These are phyloP conservation scores for Protea cynaroides DNA, from an alignment of 164 flowering plant genomes.

Conservation along the genomic window DNA sequence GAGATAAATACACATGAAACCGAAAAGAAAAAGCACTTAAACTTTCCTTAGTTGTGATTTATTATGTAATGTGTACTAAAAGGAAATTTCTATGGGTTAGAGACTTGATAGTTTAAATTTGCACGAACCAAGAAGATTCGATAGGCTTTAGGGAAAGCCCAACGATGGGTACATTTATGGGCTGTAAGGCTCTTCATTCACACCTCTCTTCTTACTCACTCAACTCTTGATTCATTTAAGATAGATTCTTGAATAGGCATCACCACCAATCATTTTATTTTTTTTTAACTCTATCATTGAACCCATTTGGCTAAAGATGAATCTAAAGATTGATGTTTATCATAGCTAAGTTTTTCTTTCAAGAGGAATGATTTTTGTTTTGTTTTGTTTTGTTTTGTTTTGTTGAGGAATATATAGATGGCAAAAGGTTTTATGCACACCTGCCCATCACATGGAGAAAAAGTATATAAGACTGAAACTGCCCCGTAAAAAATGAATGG, in stretches of 20 bases:
- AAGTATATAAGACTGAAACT: too few relatives aligned
- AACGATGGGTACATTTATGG: constrained; percentile 37
- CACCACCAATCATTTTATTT: neutral
- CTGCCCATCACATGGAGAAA: too few relatives aligned
- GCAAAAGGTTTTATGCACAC: too few relatives aligned
- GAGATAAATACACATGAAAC: neutral
- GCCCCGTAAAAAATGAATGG: too few relatives aligned
- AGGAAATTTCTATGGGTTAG: neutral
- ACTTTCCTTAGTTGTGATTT: too few relatives aligned
- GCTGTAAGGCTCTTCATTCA: constrained; percentile 23
- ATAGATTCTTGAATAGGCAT: neutral
- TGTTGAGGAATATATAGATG: too few relatives aligned
- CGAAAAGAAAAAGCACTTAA: neutral
- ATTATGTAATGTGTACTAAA: too few relatives aligned
- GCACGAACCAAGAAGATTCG: constrained; percentile 35
- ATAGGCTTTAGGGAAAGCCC: constrained; percentile 39
- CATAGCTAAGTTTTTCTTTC: neutral
- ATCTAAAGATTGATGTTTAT: neutral
- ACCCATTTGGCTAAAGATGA: neutral
- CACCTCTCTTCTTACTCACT: too few relatives aligned
- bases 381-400: too few relatives aligned
- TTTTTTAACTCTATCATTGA: constrained; percentile 2
- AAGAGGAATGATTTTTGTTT: too few relatives aligned
- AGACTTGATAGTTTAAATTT: constrained; percentile 3
- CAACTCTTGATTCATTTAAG: neutral